Conservation (phyloP, 108 stramenopile species). For the Hondaea fermentalgiana region DNA sequence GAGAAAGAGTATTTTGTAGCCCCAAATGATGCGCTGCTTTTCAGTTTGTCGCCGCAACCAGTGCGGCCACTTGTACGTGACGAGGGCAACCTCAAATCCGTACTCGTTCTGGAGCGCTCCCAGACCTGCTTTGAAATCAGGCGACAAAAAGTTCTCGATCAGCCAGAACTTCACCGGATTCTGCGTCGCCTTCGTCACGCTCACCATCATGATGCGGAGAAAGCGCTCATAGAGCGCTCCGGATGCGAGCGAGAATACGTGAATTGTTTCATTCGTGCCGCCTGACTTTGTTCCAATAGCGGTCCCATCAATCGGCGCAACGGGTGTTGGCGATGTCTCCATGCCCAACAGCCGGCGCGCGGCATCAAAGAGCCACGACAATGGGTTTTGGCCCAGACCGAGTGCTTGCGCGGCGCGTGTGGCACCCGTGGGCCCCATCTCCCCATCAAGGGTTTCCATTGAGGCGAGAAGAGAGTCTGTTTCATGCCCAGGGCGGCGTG, state of each 20-base stretch:
- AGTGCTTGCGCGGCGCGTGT: no score
- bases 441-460: constrained; percentile 20
- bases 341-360: no score
- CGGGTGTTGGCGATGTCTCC: no score
- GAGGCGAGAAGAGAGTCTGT: background rate
- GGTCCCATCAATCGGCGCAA: no score
- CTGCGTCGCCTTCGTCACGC: constrained; percentile 81
- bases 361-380: no score
- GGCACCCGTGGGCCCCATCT: no score
- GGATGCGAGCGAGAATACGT: constrained; percentile 93
- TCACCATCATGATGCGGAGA: constrained; percentile 97
- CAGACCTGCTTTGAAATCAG: constrained; percentile 79
- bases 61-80: constrained; percentile 97
- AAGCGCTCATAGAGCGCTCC: constrained; percentile 95
- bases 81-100: constrained; percentile 44
- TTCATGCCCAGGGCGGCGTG: background rate
- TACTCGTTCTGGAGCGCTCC: constrained; percentile 62
- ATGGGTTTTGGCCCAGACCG: no score
- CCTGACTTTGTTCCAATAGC: no score
- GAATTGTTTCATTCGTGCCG: constrained; percentile 61
- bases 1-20: constrained; percentile 98
- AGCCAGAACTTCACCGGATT: constrained; percentile 96
- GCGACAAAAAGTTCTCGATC: constrained; percentile 83
- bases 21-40: constrained; percentile 99
- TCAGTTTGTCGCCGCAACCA: constrained; percentile 92